Base-by-base conservation (phyloP, 805 yeast genomes). In the Zygotorulaspora florentina region DNA sequence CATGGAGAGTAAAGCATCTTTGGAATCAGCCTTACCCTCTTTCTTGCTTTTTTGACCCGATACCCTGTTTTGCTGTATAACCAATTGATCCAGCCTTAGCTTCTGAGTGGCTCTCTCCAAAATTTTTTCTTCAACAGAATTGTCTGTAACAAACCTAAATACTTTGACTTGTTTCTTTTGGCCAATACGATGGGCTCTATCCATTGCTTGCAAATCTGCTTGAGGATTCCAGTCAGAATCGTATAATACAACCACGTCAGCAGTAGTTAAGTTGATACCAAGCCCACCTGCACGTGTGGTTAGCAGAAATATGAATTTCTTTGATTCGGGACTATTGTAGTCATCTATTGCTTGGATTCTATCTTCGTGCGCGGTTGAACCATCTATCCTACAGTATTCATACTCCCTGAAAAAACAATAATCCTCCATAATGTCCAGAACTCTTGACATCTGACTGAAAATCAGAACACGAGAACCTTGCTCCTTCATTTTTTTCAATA, bases 151-250 rank as follows among this genome's bases (percentile, higher is more conserved):
- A 51, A 85, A 77, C 66, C 95, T 72, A 59, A 80, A 85, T 2
- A 85, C 93, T 58, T 78, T 81, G 25, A 85, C 95, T 62, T 85
- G 95, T 54, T 85, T 85, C 37, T 83, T 85, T 63, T 85, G 95
- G 6, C 95, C 95, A 60, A 85, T 85, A 73, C 95, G 77, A 65
- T 85, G 95, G 0, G 93, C 93, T 70, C 95, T 76, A 62, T 85
- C 95, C 93, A 85, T 85, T 1, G 91, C 91, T 65, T 85, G 95
- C 53, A 85, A 74, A 72, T 85, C 95, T 3, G 91, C 93, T 60
- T 85, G 95, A 1, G 95, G 95, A 55, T 85, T 85, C 95, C 95
- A 85, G 63, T 85, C 95, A 2, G 89, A 82, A 66, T 85, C 95
- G 60, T 72, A 85, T 37, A 85, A 65, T 2, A 85, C 76, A 39